Evolutionary conservation across 2,329 filamentous ascomycete species (phyloP), one percentile per base, ranked within the genome.

Genomic region (Periconia sp.): DNA sequence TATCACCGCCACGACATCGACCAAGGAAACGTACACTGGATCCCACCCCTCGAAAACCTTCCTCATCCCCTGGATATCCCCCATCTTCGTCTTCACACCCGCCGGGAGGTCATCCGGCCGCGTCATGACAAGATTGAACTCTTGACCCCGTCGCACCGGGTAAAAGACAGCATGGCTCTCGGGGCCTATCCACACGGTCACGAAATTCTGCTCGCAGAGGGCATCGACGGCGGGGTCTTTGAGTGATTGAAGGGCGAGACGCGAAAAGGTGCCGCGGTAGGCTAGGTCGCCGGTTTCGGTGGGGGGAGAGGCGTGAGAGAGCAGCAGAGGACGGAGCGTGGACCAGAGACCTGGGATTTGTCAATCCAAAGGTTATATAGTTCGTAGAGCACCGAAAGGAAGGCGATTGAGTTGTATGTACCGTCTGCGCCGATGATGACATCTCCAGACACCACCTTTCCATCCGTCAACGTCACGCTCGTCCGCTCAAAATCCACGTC

Each of bases 121-220:
- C 2, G 85, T 63, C 4, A 87, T 65, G 0, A 86, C 83, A 10
- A 87, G 76, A 44, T 87, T 87, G 48, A 80, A 84, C 70, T 83
- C 75, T 1, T 71, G 66, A 0, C 82, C 82, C 0, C 68, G 74
- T 2, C 80, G 73, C 28, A 87, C 56, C 0, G 81, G 80, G 59
- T 87, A 87, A 0, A 76, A 78, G 0, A 86, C 80, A 0, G 76
- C 79, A 55, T 87, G 83, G 1, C 78, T 74, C 0, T 72, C 70
- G 0, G 82, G 80, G 0, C 83, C 84, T n/a, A 49, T 41, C 48
- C 48, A 54, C 38, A 49, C 30, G 3, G 36, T 48, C 16, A 48
- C 40, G 13, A 46, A 12, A 15, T n/a, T 39, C 32, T 48, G 15
- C 12, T 38, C 19, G 24, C 40, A 45, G 8, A 52, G 48, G 12